phyloP scores from a whole-genome alignment of 1,284 basidiomycete genomes.

The Coniophora puteana region DNA sequence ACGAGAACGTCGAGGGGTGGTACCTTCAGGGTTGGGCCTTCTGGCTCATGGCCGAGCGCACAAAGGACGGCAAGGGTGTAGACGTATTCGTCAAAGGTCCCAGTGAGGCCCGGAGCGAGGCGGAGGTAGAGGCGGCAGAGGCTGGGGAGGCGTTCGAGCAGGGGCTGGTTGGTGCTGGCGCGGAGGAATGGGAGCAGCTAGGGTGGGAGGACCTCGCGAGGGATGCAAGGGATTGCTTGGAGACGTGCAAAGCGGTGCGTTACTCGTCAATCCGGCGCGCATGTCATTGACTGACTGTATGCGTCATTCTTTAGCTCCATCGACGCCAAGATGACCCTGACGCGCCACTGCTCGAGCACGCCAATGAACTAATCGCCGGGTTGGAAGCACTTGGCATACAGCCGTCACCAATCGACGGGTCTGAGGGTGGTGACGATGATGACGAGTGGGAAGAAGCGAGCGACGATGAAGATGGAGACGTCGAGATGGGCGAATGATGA shows the following conservation, averaged over 20 bases:
- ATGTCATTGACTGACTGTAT: slow-evolving; percentile 1
- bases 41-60: slow-evolving; percentile 73
- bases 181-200: slow-evolving; percentile 46
- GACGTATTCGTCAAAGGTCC: slow-evolving; percentile 33
- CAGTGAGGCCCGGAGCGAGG: too few species aligned
- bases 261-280: background rate
- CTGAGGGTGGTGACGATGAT: slow-evolving; percentile 50
- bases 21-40: slow-evolving; percentile 96
- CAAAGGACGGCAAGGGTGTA: slow-evolving; percentile 52
- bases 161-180: slow-evolving; percentile 13
- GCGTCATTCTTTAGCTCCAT: slow-evolving; percentile 54
- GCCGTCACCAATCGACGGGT: slow-evolving; percentile 52
- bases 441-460: slow-evolving; percentile 40
- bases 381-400: slow-evolving; percentile 70
- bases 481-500: too few species aligned
- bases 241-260: slow-evolving; percentile 76
- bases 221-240: slow-evolving; percentile 78
- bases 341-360: slow-evolving; percentile 75
- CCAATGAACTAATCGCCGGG: slow-evolving; percentile 67
- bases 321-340: slow-evolving; percentile 73
- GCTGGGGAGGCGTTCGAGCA: too few species aligned
- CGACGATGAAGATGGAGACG: slow-evolving; percentile 55
- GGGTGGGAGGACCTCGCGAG: slow-evolving; percentile 78
- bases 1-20: slow-evolving; percentile 89
- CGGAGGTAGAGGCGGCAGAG: too few species aligned